phyloP scores from a whole-genome alignment of 148 eudicot species.

The Nepenthes mirabilis region DNA sequence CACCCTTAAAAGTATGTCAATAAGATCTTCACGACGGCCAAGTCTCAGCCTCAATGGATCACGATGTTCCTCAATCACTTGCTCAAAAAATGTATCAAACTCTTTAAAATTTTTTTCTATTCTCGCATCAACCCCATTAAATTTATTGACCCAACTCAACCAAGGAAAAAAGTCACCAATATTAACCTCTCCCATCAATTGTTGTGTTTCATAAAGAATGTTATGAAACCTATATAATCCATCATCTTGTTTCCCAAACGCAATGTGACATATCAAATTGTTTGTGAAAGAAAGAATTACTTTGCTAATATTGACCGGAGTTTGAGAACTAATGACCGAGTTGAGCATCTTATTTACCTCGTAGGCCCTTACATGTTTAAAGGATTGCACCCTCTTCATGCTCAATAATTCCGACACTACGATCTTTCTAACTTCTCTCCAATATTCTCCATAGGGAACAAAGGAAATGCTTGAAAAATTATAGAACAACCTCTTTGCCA shows the following conservation, averaged over 20 bases:
- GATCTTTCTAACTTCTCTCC: constrained; percentile 39
- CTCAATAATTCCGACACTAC: constrained; percentile 23
- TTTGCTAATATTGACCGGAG: constrained; percentile 26
- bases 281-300: constrained; percentile 20
- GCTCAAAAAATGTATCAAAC: constrained; percentile 24
- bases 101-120: constrained; percentile 21
- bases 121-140: constrained; percentile 35
- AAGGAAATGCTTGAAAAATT: constrained; percentile 15
- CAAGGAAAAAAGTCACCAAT: constrained; percentile 46
- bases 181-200: constrained; percentile 31
- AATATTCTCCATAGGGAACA: constrained; percentile 33
- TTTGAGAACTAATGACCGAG: constrained; percentile 2
- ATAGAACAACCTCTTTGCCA: constrained; percentile 24
- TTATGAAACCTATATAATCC: constrained; percentile 9
- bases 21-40: constrained; percentile 22
- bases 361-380: constrained; percentile 16
- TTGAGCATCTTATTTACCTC: constrained; percentile 26
- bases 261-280: constrained; percentile 31
- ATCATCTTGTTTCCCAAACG: constrained; percentile 20
- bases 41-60: neutral
- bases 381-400: constrained; percentile 29
- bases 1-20: constrained; percentile 39
- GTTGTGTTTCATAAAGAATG: constrained; percentile 20
- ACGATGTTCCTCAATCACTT: constrained; percentile 27
- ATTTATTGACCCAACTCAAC: constrained; percentile 42